phyloP scores from a whole-genome alignment of 1,284 basidiomycete species.

The Rhodotorula sp. region DNA sequence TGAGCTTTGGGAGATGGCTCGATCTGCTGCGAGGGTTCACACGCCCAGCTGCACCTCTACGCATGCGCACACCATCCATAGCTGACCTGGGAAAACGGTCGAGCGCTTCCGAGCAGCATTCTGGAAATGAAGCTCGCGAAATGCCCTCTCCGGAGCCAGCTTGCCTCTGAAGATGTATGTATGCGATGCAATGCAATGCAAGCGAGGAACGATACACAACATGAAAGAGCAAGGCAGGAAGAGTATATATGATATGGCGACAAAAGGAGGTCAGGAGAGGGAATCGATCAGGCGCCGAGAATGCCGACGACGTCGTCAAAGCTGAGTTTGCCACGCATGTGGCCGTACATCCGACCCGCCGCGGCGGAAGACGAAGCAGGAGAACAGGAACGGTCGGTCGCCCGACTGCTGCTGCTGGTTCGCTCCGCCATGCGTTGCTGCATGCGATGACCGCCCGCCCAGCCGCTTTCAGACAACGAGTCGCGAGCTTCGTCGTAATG shows the following conservation, averaged over 20 bases:
- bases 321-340: conserved; percentile 28
- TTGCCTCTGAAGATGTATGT: neutral
- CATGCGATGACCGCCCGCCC: conserved; percentile 1
- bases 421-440: conserved; percentile 14
- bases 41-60: too few species aligned
- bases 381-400: too few species aligned
- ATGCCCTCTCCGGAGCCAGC: neutral
- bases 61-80: too few species aligned
- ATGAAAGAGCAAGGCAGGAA: neutral
- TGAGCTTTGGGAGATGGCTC: too few species aligned
- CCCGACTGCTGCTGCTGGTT: neutral
- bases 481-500: neutral
- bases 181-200: neutral
- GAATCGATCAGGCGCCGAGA: conserved; percentile 9
- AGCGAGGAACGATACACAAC: neutral
- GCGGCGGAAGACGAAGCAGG: neutral
- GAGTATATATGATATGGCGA: neutral
- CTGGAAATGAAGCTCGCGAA: too few species aligned
- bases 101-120: too few species aligned
- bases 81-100: too few species aligned
- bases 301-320: conserved; percentile 37
- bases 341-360: neutral
- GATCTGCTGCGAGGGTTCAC: too few species aligned
- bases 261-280: neutral
- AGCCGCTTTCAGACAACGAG: neutral